Evolutionary conservation across 495 filamentous ascomycete species (phyloP).

Genomic region (Rhypophila decipiens): DNA sequence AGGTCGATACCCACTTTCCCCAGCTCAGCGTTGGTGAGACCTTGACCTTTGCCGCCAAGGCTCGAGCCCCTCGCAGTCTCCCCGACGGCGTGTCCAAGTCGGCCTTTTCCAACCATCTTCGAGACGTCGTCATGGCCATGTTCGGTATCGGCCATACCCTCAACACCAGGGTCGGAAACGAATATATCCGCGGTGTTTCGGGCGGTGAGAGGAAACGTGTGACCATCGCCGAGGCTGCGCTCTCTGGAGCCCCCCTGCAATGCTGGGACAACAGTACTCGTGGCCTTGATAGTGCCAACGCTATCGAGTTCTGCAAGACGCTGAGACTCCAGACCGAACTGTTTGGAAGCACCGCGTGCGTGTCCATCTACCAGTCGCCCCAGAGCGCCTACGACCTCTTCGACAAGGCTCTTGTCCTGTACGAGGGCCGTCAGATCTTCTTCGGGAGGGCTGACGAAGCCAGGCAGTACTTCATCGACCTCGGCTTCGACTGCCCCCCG

Average conservation of each 20-base stretch:
- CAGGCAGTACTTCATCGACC: slow-evolving; percentile 61
- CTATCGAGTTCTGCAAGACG: slow-evolving; percentile 71
- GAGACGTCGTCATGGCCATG: slow-evolving; percentile 74
- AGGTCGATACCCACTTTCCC: slow-evolving; percentile 79
- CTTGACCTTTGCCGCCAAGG: slow-evolving; percentile 66
- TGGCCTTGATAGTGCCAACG: slow-evolving; percentile 74
- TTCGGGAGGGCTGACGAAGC: slow-evolving; percentile 60
- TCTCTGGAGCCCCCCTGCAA: slow-evolving; percentile 61
- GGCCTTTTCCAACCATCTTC: slow-evolving; percentile 57
- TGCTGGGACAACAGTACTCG: slow-evolving; percentile 85
- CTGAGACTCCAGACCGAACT: slow-evolving; percentile 61
- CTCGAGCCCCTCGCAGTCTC: slow-evolving; percentile 58
- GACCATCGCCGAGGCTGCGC: slow-evolving; percentile 66
- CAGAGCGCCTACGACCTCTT: slow-evolving; percentile 73
- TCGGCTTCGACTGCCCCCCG: slow-evolving; percentile 69
- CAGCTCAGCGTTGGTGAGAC: slow-evolving; percentile 75
- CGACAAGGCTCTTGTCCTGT: slow-evolving; percentile 71
- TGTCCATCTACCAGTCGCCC: slow-evolving; percentile 82
- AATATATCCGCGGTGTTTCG: slow-evolving; percentile 70
- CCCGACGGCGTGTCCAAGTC: slow-evolving; percentile 52
- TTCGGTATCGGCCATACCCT: slow-evolving; percentile 70
- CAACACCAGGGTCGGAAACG: slow-evolving; percentile 74
- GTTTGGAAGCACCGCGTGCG: slow-evolving; percentile 56
- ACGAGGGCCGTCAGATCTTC: slow-evolving; percentile 79
- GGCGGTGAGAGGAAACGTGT: slow-evolving; percentile 82